Conservation (phyloP, 2,329 filamentous ascomycete species). For the Teratosphaeria viscida region DNA sequence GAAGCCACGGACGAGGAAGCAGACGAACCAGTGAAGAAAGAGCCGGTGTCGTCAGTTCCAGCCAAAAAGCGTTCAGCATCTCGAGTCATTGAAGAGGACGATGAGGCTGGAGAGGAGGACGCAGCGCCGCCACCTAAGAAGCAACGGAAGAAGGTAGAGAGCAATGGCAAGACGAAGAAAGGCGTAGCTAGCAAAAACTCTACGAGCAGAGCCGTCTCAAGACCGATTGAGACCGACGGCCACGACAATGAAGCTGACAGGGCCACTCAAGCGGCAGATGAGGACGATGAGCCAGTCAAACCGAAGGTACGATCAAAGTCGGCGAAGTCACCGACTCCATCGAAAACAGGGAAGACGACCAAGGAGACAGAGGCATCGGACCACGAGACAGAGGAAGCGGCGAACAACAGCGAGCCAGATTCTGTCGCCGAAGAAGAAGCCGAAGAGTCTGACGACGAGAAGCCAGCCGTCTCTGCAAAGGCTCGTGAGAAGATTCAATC, state of each 20-base stretch:
- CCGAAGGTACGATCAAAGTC: conserved; percentile 2
- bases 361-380: conserved; percentile 4
- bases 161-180: conserved; percentile 16
- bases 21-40: conserved; percentile 8
- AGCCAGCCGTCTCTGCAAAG: conserved; percentile 62
- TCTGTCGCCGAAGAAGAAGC: conserved; percentile 30
- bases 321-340: conserved; percentile 2
- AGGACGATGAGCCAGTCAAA: conserved; percentile 5
- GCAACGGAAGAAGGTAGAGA: conserved; percentile 18
- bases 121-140: conserved; percentile 28
- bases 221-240: neutral
- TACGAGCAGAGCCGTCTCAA: neutral
- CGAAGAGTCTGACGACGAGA: conserved; percentile 45
- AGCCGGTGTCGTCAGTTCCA: conserved; percentile 10
- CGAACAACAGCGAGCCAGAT: conserved; percentile 5
- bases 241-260: conserved; percentile 1
- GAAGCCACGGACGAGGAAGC: conserved; percentile 13
- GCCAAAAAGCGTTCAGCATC: conserved; percentile 21
- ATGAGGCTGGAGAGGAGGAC: conserved; percentile 13
- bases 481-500: conserved; percentile 71
- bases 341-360: conserved; percentile 3
- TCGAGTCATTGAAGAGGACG: conserved; percentile 14
- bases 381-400: conserved; percentile 3
- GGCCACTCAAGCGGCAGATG: conserved; percentile 1
- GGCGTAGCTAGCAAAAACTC: conserved; percentile 10